A percentile compares a stretch with the other conserved stretches of the same genome.
phyloP scores from a whole-genome alignment of 441 rosid species.

The Corymbia citriodora region DNA sequence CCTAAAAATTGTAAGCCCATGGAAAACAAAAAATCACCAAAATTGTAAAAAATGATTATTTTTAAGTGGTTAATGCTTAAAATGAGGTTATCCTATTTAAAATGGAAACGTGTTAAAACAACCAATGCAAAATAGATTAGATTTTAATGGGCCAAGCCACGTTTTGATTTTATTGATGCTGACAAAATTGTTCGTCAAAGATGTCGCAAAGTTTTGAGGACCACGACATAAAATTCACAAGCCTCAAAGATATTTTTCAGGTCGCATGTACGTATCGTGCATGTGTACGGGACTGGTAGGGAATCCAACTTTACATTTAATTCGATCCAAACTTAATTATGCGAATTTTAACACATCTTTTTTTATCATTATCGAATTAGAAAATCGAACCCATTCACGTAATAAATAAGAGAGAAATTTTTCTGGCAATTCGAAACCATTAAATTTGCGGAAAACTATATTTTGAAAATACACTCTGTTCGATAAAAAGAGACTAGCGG shows the following conservation, averaged over 20 bases:
- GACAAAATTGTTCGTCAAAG: not conserved
- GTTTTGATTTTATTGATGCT: not conserved
- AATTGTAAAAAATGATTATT: not conserved
- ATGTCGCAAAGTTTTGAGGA: not conserved
- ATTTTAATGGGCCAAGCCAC: not conserved
- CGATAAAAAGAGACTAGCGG: not conserved
- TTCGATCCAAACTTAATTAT: not conserved
- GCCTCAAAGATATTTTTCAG: not conserved
- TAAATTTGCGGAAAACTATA: not conserved
- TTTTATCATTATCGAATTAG: not conserved
- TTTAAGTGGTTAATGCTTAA: not conserved
- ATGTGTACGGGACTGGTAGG: not conserved
- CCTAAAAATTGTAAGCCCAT: not conserved
- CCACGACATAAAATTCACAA: not conserved
- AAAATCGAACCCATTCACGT: not conserved
- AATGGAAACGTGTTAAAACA: not conserved
- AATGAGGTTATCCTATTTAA: not conserved
- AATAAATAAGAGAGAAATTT: not conserved
- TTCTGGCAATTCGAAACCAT: fast-evolving
- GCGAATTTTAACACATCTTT: not conserved
- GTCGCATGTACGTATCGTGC: not conserved
- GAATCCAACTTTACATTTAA: not conserved
- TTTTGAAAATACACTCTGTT: not conserved
- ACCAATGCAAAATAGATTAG: not conserved
- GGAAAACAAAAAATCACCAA: not conserved